Evolutionary conservation across 1,284 basidiomycete genomes (phyloP), one percentile per base, ranked within the genome.

Genomic region (Sutorius eximius): DNA sequence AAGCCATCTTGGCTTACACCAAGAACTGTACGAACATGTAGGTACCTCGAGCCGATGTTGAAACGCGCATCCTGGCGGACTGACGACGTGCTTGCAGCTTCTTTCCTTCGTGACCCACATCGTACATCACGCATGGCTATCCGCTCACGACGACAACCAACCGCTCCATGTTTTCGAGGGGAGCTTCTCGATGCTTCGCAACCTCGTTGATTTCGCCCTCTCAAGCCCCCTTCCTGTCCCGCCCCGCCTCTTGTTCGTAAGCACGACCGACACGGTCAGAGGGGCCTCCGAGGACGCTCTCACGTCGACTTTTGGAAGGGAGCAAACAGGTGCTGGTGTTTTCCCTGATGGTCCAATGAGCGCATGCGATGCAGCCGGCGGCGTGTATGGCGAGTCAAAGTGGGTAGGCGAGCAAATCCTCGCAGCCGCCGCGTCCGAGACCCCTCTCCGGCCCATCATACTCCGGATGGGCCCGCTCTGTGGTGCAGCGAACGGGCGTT

Each of bases 401-500:
- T 79, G 76, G 71, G 75, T 79, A 3, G 67, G 71, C 2, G 77
- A 80, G 60, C 59, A 67, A 27, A 70, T 80, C 20, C 60, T 77
- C 16, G 49, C 57, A 9, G 49, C 47, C 0, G 70, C 68, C 1
- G 59, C 61, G 2, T 54, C 58, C 46, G 34, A 55, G 34, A 63
- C 62, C 13, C 43, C 55, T 45, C 62, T 62, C 51, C 73, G 70
- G 45, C 57, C 66, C 1, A 57, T 69, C 12, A 62, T 74, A 10
- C 55, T 76, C 36, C 74, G 78, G 18, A 62, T 76, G 1, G 77
- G 76, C 2, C 75, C 77, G 50, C 55, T 80, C 0, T 68, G 65
- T 24, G 73, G 75, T 15, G 64, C 53, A n/a, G 32, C 36, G 10
- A 66, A 66, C 33, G 61, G 65, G 8, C 63, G 61, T 27, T 66